Evolutionary conservation across 2,329 filamentous ascomycete genomes (phyloP), one percentile per base, ranked within the genome.

Genomic region (Monilinia fructigena): DNA sequence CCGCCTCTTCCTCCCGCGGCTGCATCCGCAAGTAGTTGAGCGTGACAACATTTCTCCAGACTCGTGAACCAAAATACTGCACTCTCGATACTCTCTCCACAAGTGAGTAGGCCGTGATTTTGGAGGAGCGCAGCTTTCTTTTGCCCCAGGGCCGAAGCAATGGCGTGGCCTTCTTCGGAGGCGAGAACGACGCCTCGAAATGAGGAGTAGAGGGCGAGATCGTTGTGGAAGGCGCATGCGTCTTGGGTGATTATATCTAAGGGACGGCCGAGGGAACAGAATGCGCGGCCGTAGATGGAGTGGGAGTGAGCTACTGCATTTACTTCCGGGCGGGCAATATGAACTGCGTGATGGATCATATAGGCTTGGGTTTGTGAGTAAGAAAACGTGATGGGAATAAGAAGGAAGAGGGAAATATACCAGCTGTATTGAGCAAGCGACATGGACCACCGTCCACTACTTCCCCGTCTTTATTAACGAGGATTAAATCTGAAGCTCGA

Each of bases 401-500:
- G 35, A 18, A 8, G 7, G 10, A 23, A 14, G 14, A 40, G 16
- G 20, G 14, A 8, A 23, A 61, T 40, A 10, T 72, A 75, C 72
- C 73, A n/a, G 75, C 75, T 58, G 70, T 71, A 40, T 76, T 76
- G 2, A 76, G 61, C 4, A 74, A 67, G 26, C 75, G 70, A 40
- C 69, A 68, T 14, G 77, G 74, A 0, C 87, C 88, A 4, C 88
- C 87, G 14, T 85, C 87, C 42, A 91, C 83, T 31, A 90, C 82
- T 31, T 85, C 78, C 2, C 88, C 88, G 0, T 82, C 75, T 61
- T 85, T 80, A 71, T 88, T 81, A 1, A 91, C 87, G 20, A 83
- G 84, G 64, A 91, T 89, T n/a, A 91, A 80, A 70, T 91, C 87
- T 0, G 85, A 87, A 0, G 82, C 81, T 66, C 85, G 88, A 54